These are phyloP conservation scores for Cornus suecica DNA, from an alignment of 148 eudicot genomes.

Conservation along the genomic window DNA sequence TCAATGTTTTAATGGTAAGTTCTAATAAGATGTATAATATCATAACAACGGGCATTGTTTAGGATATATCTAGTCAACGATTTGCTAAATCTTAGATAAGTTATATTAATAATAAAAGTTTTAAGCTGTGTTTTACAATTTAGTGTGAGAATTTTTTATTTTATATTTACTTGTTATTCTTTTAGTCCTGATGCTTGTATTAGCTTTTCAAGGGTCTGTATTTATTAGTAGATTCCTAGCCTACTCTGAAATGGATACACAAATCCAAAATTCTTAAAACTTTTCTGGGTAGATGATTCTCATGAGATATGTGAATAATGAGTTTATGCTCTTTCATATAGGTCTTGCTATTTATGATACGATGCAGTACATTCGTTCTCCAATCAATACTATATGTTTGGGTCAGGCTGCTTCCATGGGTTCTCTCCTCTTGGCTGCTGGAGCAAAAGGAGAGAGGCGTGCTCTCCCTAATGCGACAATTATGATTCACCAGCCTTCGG, in stretches of 20 bases:
- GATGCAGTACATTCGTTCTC: conserved; percentile 97
- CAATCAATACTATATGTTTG: conserved; percentile 81
- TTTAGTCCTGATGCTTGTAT: background rate
- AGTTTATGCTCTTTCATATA: conserved; percentile 22
- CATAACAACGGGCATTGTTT: too few species aligned
- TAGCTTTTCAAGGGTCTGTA: background rate
- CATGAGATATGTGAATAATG: background rate
- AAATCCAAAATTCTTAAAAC: background rate
- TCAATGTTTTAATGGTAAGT: too few species aligned
- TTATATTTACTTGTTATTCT: background rate
- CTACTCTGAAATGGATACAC: background rate
- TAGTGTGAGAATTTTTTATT: background rate
- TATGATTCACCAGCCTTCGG: conserved; percentile 97
- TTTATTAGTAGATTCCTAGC: background rate
- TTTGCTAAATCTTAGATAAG: too few species aligned
- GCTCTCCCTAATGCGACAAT: conserved; percentile 89
- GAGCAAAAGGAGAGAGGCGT: conserved; percentile 89
- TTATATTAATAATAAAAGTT: background rate
- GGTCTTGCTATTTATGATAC: conserved; percentile 99
- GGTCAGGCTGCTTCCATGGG: conserved; percentile 99
- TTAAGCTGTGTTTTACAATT: background rate
- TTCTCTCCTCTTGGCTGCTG: conserved; percentile 87
- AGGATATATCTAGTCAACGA: too few species aligned
- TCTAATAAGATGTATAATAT: too few species aligned
- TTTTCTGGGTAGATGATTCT: background rate